phyloP scores from a whole-genome alignment of 129 eudicot species.

The Flaveria brownii region DNA sequence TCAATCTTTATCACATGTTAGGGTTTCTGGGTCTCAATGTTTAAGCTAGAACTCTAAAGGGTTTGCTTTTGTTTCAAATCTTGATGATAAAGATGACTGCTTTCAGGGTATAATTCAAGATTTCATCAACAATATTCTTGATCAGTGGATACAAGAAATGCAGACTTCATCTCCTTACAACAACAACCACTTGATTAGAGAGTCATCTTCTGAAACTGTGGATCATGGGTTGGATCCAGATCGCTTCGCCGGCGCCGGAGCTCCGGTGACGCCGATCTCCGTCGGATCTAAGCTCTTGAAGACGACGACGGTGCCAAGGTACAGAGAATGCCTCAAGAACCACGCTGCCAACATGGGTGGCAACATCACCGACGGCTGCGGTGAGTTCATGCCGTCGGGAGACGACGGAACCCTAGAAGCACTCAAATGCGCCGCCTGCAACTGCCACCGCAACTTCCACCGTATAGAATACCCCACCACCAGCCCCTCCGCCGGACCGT shows the following conservation, averaged over 20 bases:
- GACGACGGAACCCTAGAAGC: constrained; percentile 91
- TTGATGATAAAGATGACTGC: constrained; percentile 16
- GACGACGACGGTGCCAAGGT: constrained; percentile 40
- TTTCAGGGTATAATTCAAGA: too few relatives aligned
- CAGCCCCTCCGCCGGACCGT: constrained; percentile 43
- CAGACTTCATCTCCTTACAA: constrained; percentile 44
- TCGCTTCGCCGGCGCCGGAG: constrained; percentile 45
- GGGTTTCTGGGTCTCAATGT: neutral
- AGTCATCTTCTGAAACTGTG: constrained; percentile 47
- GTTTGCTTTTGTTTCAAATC: constrained; percentile 24
- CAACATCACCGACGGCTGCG: constrained; percentile 91
- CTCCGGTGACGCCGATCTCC: constrained; percentile 45
- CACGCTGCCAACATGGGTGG: constrained; percentile 94
- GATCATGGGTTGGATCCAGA: constrained; percentile 49
- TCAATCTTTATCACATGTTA: neutral
- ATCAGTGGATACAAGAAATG: constrained; percentile 27
- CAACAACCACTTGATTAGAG: constrained; percentile 40
- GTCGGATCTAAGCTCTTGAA: constrained; percentile 56
- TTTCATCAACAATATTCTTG: too few relatives aligned
- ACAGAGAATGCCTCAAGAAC: constrained; percentile 85
- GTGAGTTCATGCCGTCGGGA: constrained; percentile 94
- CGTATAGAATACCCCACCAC: constrained; percentile 54
- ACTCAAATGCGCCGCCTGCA: constrained; percentile 90
- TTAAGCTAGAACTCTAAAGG: neutral
- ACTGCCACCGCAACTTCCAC: constrained; percentile 98